Base-by-base conservation (phyloP, 768 basidiomycete genomes). In the Kwoniella mangroviensis region DNA sequence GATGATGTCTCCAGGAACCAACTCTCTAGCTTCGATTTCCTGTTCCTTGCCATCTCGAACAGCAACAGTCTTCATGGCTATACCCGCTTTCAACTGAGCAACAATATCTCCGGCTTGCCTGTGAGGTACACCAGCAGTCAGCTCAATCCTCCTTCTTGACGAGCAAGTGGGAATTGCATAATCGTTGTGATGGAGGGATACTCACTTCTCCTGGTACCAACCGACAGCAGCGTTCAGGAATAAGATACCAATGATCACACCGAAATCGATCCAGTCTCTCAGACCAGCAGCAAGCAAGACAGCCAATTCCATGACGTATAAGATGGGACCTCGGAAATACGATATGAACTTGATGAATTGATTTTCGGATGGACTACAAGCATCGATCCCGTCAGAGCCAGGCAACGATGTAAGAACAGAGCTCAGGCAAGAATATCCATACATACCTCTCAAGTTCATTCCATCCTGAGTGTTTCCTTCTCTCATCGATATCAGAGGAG, bases 91-190 rank as follows among this genome's bases (percentile, higher is more conserved):
- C 59, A 87, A 85, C 65, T 87, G 80, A 7, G 84, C 85, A 59
- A 87, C 86, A 60, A 87, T 86, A 69, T 86, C 86, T 26, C 85
- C 86, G 7, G 86, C 86, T 76, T 86, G 85, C 55, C 76, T 78
- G 62, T 21, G 51, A 12, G 13, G 12, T n/a, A 19, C 13, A 10
- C 26, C n/a, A 49, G 10, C n/a, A 11, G n/a, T 51, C 60, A 45
- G n/a, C 34, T 24, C 28, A 64, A 4, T 12, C 43, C 41, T 17
- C 1, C n/a, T n/a, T 43, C 45, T 51, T 45, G 55, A 63, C 9
- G 58, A 49, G 41, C 12, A 22, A 55, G 54, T 12, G 11, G 26
- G 1, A 55, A 21, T 15, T 21, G 21, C 15, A 22, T 55, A 22
- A 55, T 34, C 34, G 26, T n/a, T 22, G 19, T 26, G 49, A 26